Evolutionary conservation across 2,329 filamentous ascomycete genomes (phyloP).

Genomic region (Diaporthe humulicola): DNA sequence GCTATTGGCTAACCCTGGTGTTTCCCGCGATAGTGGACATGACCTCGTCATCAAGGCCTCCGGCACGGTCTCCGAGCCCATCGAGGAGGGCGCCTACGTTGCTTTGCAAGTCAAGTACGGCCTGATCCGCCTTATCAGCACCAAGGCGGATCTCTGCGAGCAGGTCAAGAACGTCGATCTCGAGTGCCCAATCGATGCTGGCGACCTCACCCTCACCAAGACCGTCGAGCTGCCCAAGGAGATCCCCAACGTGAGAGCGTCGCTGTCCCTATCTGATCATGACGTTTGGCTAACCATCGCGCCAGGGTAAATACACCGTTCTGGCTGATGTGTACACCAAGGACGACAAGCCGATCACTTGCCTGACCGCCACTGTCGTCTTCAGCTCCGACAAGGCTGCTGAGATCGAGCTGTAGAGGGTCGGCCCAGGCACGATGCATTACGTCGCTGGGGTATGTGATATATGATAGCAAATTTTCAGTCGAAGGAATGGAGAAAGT

Average conservation of each 20-base stretch:
- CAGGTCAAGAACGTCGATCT: slow-evolving; percentile 90
- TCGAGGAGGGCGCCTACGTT: slow-evolving; percentile 85
- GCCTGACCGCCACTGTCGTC: slow-evolving; percentile 80
- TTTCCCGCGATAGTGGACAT: slow-evolving; percentile 71
- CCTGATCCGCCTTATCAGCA: slow-evolving; percentile 88
- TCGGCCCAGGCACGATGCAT: not conserved
- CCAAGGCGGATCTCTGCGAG: slow-evolving; percentile 87
- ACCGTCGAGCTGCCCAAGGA: slow-evolving; percentile 85
- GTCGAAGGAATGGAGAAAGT: slow-evolving; percentile 19
- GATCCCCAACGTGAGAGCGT: slow-evolving; percentile 83
- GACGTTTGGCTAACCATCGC: slow-evolving; percentile 9
- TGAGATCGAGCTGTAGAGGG: slow-evolving; percentile 37
- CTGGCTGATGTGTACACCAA: slow-evolving; percentile 85
- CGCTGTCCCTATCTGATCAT: slow-evolving; percentile 42
- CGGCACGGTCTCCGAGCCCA: slow-evolving; percentile 79
- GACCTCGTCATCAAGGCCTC: slow-evolving; percentile 83
- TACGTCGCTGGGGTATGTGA: not conserved
- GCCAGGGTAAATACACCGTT: slow-evolving; percentile 89
- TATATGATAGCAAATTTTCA: slow-evolving; percentile 11
- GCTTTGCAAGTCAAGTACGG: slow-evolving; percentile 92
- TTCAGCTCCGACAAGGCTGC: slow-evolving; percentile 61
- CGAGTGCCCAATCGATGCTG: slow-evolving; percentile 88
- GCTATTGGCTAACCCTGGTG: slow-evolving; percentile 23
- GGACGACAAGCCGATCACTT: slow-evolving; percentile 84
- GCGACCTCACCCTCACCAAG: slow-evolving; percentile 80